phyloP scores from a whole-genome alignment of 495 filamentous ascomycete genomes.

The Penicillium diatomitis region DNA sequence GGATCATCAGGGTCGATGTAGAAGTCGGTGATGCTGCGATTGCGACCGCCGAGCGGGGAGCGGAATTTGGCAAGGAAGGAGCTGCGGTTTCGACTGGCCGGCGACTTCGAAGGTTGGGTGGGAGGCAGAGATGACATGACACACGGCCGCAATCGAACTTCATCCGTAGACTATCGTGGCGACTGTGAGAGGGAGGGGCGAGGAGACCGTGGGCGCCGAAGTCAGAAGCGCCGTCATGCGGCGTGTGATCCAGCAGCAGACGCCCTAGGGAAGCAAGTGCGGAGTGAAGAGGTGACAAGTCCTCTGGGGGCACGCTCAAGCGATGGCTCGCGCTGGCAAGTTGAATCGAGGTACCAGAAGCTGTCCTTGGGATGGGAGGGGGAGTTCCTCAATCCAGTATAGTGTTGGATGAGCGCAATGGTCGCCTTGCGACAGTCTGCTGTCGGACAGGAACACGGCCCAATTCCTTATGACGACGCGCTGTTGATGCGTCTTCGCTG shows the following conservation, averaged over 20 bases:
- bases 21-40: conserved; percentile 73
- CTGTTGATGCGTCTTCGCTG: conserved; percentile 8
- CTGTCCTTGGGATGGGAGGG: not conserved
- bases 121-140: conserved; percentile 41
- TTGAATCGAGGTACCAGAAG: too few relatives aligned
- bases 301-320: too few relatives aligned
- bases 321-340: too few relatives aligned
- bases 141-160: conserved; percentile 25
- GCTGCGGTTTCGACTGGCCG: conserved; percentile 37
- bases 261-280: too few relatives aligned
- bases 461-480: conserved; percentile 14
- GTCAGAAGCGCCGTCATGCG: too few relatives aligned
- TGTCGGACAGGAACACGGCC: conserved; percentile 1
- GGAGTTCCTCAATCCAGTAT: not conserved
- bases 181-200: conserved; percentile 2
- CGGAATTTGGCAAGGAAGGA: conserved; percentile 51
- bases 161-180: conserved; percentile 29
- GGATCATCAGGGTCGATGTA: conserved; percentile 71
- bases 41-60: conserved; percentile 52
- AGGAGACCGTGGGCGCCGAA: conserved; percentile 4
- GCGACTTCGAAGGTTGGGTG: conserved; percentile 26
- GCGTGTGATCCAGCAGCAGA: too few relatives aligned
- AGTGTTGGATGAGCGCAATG: too few relatives aligned
- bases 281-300: too few relatives aligned
- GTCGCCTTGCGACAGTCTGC: too few relatives aligned